phyloP scores from a whole-genome alignment of 2,329 filamentous ascomycete genomes.

The Teratosphaeriaceae sp. region DNA sequence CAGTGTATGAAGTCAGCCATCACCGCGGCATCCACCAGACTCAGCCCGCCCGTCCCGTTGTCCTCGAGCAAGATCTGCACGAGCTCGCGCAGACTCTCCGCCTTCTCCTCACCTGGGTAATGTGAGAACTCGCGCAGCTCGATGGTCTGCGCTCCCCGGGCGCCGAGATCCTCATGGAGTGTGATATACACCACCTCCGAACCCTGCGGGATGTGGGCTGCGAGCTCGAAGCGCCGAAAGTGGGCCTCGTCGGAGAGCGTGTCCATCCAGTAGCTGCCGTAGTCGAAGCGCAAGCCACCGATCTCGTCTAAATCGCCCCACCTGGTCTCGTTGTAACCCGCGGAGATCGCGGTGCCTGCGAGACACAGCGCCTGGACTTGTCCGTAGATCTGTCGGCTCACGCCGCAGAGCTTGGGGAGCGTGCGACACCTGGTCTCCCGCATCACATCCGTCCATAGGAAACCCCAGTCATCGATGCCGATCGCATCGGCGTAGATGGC shows the following conservation, averaged over 20 bases:
- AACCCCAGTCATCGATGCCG: not conserved
- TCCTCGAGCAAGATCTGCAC: not conserved
- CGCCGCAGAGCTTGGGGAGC: not conserved
- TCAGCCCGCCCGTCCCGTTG: not conserved
- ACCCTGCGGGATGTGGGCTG: no score
- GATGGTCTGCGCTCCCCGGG: no score
- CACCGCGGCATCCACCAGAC: not conserved
- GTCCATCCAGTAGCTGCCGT: no score
- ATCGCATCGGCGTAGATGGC: not conserved
- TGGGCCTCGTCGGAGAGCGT: no score
- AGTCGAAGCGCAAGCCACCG: no score
- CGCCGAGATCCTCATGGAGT: no score
- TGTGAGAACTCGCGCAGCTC: no score
- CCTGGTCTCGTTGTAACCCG: not conserved
- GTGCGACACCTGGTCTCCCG: not conserved
- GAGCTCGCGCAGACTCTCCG: constrained; percentile 1
- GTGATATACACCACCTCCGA: no score
- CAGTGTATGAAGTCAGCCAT: not conserved
- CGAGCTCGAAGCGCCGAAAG: no score
- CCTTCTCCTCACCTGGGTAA: no score
- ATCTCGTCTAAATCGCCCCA: no score
- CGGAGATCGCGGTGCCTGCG: not conserved
- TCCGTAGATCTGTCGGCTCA: not conserved
- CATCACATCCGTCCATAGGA: not conserved
- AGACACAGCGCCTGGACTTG: not conserved